Conservation (phyloP, 345 rosid genomes). For the Brassica napus region DNA sequence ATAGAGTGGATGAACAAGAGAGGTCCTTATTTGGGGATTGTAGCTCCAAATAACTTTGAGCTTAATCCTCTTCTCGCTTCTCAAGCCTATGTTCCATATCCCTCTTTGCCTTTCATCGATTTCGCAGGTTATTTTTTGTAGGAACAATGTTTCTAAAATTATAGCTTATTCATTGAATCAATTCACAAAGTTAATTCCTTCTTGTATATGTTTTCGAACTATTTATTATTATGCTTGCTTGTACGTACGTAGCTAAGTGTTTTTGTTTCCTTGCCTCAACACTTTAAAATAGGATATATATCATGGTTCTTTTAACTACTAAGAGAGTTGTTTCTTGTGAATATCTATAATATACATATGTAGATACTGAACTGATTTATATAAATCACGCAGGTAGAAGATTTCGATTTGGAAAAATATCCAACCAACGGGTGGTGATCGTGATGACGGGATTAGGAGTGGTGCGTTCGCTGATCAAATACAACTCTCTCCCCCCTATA, state of each 20-base stretch:
- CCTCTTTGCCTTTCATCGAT: conserved; percentile 50
- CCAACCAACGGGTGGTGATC: conserved; percentile 47
- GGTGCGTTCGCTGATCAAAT: conserved; percentile 36
- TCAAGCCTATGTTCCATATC: conserved; percentile 47
- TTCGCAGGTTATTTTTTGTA: conserved; percentile 46
- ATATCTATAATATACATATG: background rate
- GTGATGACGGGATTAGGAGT: conserved; percentile 72
- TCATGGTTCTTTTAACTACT: background rate
- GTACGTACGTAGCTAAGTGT: background rate
- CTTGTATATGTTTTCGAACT: background rate
- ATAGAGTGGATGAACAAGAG: conserved; percentile 43
- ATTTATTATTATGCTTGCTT: background rate
- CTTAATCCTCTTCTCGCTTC: conserved; percentile 75
- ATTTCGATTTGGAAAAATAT: conserved; percentile 58
- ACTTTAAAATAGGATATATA: background rate
- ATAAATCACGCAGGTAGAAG: conserved; percentile 52
- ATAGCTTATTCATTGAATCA: background rate
- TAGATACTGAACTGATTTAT: background rate
- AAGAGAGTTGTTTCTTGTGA: background rate
- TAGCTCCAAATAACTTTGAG: conserved; percentile 76
- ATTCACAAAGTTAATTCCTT: background rate
- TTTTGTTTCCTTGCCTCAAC: background rate
- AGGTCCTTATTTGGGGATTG: conserved; percentile 67
- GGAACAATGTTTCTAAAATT: background rate
- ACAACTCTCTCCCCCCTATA: background rate